These are phyloP conservation scores for Bipolaris victoriae DNA, from an alignment of 2,329 filamentous ascomycete species.

Conservation along the genomic window DNA sequence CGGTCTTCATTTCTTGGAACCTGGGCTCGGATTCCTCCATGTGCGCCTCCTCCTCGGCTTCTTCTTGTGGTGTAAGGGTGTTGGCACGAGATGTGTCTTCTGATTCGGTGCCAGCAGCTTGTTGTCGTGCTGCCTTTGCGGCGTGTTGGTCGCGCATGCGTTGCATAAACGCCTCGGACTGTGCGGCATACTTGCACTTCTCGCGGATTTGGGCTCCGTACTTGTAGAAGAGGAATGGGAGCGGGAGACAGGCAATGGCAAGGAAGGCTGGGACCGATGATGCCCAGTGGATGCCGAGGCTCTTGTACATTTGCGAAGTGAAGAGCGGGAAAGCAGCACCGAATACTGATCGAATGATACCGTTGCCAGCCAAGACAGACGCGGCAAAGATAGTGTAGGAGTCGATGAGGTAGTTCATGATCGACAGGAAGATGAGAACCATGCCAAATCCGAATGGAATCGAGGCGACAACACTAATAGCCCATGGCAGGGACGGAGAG, in stretches of 20 bases:
- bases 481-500: slow-evolving; percentile 61
- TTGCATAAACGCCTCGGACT: slow-evolving; percentile 67
- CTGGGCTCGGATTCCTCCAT: slow-evolving; percentile 30
- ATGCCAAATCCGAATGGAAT: slow-evolving; percentile 65
- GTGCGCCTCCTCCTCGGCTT: slow-evolving; percentile 41
- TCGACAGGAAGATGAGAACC: slow-evolving; percentile 68
- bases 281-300: slow-evolving; percentile 73
- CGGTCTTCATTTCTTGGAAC: slow-evolving; percentile 51
- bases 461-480: slow-evolving; percentile 59
- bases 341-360: slow-evolving; percentile 77
- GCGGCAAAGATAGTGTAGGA: slow-evolving; percentile 76
- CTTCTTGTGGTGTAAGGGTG: slow-evolving; percentile 26
- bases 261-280: slow-evolving; percentile 76
- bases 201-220: slow-evolving; percentile 69
- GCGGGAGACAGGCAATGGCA: slow-evolving; percentile 72
- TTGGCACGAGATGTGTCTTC: slow-evolving; percentile 35
- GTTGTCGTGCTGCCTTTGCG: slow-evolving; percentile 20
- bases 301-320: slow-evolving; percentile 65
- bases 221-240: slow-evolving; percentile 77
- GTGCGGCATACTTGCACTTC: slow-evolving; percentile 72
- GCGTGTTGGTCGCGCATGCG: slow-evolving; percentile 49
- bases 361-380: slow-evolving; percentile 76
- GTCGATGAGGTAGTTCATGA: slow-evolving; percentile 53
- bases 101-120: slow-evolving; percentile 15
- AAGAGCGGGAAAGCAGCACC: slow-evolving; percentile 84